These are phyloP conservation scores for Wolfiporia cocos DNA, from an alignment of 1,284 basidiomycete genomes.

Conservation along the genomic window DNA sequence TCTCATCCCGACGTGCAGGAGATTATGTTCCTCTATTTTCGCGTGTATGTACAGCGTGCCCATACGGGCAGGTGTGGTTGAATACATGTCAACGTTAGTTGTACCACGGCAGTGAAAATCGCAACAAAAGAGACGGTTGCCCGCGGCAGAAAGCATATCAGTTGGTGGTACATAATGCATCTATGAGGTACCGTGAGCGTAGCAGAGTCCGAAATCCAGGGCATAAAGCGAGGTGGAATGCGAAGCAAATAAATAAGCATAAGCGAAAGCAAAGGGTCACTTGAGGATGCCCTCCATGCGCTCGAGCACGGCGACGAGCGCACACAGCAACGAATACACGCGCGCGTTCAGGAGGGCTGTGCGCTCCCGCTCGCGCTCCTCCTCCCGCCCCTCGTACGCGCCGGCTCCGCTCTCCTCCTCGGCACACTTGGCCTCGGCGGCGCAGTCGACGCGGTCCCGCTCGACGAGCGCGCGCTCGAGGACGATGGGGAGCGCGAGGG, in stretches of 20 bases:
- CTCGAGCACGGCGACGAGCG: slow-evolving; percentile 54
- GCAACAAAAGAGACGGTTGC: too few relatives aligned
- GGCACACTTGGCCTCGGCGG: not conserved
- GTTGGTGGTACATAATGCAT: too few relatives aligned
- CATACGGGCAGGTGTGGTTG: too few relatives aligned
- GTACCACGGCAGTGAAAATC: too few relatives aligned
- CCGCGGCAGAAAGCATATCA: too few relatives aligned
- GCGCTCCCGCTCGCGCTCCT: not conserved
- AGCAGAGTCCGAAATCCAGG: too few relatives aligned
- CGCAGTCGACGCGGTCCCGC: slow-evolving; percentile 17
- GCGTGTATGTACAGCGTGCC: too few relatives aligned
- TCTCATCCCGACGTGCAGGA: not conserved
- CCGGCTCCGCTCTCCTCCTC: slow-evolving; percentile 14
- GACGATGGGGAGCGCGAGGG: slow-evolving; percentile 70
- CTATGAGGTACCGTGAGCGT: too few relatives aligned
- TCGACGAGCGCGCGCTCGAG: slow-evolving; percentile 63
- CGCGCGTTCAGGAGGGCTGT: slow-evolving; percentile 47
- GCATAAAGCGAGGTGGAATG: too few relatives aligned
- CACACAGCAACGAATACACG: slow-evolving; percentile 49
- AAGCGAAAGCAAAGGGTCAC: slow-evolving; percentile 11
- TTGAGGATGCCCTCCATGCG: slow-evolving; percentile 56
- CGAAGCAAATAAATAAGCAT: not conserved
- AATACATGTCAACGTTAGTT: too few relatives aligned
- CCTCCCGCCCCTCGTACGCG: slow-evolving; percentile 3
- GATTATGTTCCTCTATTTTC: too few relatives aligned